These are phyloP conservation scores for Heterobasidion annosum DNA, from an alignment of 1,284 basidiomycete genomes.

Conservation along the genomic window DNA sequence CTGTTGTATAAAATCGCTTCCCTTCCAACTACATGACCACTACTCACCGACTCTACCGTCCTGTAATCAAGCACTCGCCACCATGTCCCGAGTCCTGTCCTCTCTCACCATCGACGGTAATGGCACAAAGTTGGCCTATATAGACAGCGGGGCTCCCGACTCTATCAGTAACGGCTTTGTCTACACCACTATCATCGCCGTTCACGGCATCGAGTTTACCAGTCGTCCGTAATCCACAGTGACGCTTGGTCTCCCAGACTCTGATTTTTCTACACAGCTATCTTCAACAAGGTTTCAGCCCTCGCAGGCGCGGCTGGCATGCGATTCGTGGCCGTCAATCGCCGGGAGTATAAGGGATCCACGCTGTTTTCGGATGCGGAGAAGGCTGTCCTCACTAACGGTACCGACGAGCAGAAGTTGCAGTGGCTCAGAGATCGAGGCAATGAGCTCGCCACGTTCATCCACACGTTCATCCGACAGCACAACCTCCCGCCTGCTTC, in stretches of 20 bases:
- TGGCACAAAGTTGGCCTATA: neutral
- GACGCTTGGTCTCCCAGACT: neutral
- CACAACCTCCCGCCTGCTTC: constrained; percentile 19
- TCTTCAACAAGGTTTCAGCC: neutral
- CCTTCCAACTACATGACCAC: too few species aligned
- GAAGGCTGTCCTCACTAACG: constrained; percentile 11
- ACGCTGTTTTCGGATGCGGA: constrained; percentile 15
- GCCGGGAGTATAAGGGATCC: constrained; percentile 15
- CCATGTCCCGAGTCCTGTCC: too few species aligned
- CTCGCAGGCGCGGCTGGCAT: neutral
- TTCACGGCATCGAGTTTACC: constrained; percentile 11
- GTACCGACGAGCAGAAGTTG: constrained; percentile 14
- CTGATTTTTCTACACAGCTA: neutral
- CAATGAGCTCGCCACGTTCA: constrained; percentile 21
- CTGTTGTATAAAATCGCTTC: too few species aligned
- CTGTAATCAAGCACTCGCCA: too few species aligned
- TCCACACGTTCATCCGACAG: constrained; percentile 21
- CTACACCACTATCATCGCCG: constrained; percentile 11
- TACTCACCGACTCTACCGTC: too few species aligned
- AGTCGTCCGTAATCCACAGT: constrained; percentile 3
- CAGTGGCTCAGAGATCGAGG: constrained; percentile 18
- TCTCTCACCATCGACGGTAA: neutral
- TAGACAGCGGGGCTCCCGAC: neutral
- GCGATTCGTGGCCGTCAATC: constrained; percentile 15
- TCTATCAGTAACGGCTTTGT: neutral